Base-by-base conservation (phyloP, 1,284 basidiomycete genomes). In the Cerrena zonata region DNA sequence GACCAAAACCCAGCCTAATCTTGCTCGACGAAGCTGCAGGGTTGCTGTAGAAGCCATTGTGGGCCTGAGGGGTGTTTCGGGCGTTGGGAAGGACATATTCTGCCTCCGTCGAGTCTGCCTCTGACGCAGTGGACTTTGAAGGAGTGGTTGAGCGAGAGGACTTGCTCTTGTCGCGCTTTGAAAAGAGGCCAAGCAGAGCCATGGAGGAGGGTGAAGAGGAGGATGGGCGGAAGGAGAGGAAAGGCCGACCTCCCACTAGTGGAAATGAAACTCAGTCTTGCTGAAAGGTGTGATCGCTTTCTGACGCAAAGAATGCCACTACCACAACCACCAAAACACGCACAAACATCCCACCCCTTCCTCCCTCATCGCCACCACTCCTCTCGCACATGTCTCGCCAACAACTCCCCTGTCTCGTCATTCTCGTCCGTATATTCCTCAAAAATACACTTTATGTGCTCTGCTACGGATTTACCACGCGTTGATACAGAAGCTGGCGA, bases 1-100 rank as follows among this genome's bases (percentile, higher is more conserved):
- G 58, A 42, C 53, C 55, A 49, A 70, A 66, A n/a, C 64, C 67
- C 10, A 69, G 60, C 56, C 60, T 65, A 47, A 69, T 60, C 58
- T 65, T 70, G 52, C 66, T 66, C 11, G 67, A 65, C 5, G 68
- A 69, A 2, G 66, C 60, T 22, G 55, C 58, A 15, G 59, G 58
- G 22, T 53, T 56, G 15, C 34, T 49, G 21, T 45, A 34, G 23
- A 43, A 12, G 24, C 53, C 55, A 56, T 67, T 49, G 40, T 57
- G 48, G 25, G 55, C 50, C 23, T 60, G 51, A 13, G 62, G 57
- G 13, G 51, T 48, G 18, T 56, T 51, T 23, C 53, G 34, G 0
- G 26, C 23, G 39, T 57, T 61, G 11, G 60, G 59, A 4, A 61
- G 53, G 43, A 63, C 59, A 49, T 66, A 65, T 55, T 68, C 66